Evolutionary conservation across 2,329 filamentous ascomycete species (phyloP).

Genomic region (Xylariaceae sp.): DNA sequence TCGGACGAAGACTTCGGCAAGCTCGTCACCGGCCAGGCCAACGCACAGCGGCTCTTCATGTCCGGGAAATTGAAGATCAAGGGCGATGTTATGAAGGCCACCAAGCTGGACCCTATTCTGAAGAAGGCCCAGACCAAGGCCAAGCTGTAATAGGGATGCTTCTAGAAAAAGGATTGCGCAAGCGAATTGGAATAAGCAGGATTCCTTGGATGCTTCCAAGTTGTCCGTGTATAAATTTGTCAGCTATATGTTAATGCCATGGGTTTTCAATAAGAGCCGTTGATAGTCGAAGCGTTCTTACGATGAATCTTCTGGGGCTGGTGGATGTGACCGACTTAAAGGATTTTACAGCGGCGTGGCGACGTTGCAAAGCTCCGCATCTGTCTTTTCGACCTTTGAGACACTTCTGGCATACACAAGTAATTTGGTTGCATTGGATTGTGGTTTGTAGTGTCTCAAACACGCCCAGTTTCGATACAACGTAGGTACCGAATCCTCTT

Average conservation of each 20-base stretch:
- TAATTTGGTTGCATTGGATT: too few relatives aligned
- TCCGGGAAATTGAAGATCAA: constrained; percentile 97
- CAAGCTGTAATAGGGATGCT: constrained; percentile 62
- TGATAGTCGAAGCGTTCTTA: too few relatives aligned
- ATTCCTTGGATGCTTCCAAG: constrained; percentile 1
- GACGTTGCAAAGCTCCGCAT: too few relatives aligned
- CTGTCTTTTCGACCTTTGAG: too few relatives aligned
- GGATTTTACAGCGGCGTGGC: too few relatives aligned
- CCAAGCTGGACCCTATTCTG: constrained; percentile 88
- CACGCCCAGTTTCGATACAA: too few relatives aligned
- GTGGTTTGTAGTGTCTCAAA: too few relatives aligned
- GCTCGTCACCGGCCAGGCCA: constrained; percentile 80
- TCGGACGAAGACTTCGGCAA: constrained; percentile 82
- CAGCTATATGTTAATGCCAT: constrained; percentile 13
- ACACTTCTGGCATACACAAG: too few relatives aligned
- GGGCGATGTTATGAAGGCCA: constrained; percentile 98
- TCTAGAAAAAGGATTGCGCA: neutral
- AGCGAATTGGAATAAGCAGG: constrained; percentile 6
- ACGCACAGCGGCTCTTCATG: constrained; percentile 96
- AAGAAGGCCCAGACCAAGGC: constrained; percentile 81
- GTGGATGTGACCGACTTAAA: too few relatives aligned
- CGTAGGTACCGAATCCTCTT: too few relatives aligned
- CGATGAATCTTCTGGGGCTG: too few relatives aligned
- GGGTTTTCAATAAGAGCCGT: too few relatives aligned
- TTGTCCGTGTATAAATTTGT: constrained; percentile 12